A percentile compares a stretch with the other conserved stretches of the same genome.
Evolutionary conservation across 177 flowering plant species (phyloP).

Genomic region (Vitis hybrid): DNA sequence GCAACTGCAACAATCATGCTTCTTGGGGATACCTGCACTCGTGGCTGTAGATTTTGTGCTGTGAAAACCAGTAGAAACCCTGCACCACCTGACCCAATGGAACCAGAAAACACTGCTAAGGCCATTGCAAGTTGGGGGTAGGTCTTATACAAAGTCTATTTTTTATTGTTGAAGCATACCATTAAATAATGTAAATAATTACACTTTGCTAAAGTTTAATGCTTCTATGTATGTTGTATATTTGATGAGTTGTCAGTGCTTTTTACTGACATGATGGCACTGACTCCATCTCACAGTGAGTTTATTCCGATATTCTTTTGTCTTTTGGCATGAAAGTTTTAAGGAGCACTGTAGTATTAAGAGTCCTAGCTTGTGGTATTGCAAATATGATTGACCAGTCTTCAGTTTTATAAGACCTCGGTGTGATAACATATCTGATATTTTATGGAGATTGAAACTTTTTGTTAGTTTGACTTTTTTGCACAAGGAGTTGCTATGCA

Average conservation of each 20-base stretch:
- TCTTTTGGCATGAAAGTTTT: no score
- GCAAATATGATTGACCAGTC: no score
- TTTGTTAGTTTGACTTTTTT: background rate
- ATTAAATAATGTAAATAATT: no score
- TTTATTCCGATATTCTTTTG: background rate
- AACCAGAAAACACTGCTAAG: slow-evolving; percentile 80
- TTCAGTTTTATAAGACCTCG: background rate
- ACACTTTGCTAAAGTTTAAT: no score
- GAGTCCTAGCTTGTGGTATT: no score
- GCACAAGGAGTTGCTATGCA: no score
- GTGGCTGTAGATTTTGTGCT: slow-evolving; percentile 98
- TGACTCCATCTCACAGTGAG: background rate
- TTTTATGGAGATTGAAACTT: background rate
- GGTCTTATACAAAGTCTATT: slow-evolving; percentile 5
- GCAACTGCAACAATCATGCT: slow-evolving; percentile 94
- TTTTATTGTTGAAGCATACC: no score
- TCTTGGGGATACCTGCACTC: slow-evolving; percentile 91
- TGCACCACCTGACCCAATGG: slow-evolving; percentile 86
- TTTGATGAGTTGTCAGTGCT: no score
- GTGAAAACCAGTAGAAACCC: slow-evolving; percentile 91
- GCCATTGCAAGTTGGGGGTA: slow-evolving; percentile 96
- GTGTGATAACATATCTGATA: background rate
- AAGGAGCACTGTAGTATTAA: no score
- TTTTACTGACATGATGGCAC: no score
- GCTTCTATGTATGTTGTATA: no score